These are phyloP conservation scores for Mycena rebaudengoi DNA, from an alignment of 768 basidiomycete species.

Conservation along the genomic window DNA sequence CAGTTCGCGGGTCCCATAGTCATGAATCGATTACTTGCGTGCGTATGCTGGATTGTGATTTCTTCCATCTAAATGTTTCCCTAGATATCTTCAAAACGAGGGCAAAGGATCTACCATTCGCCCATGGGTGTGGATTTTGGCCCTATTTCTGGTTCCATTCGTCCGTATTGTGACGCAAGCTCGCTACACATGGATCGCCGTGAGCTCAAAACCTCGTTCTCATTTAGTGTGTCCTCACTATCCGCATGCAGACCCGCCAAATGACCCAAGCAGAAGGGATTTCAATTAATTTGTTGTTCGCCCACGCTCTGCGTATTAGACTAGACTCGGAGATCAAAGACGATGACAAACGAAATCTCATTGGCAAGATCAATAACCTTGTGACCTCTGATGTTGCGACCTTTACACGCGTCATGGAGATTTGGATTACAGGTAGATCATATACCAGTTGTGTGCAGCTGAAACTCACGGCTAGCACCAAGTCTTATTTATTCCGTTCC, in stretches of 20 bases:
- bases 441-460: not conserved
- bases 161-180: slow-evolving; percentile 47
- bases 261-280: slow-evolving; percentile 25
- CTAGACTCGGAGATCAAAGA: slow-evolving; percentile 44
- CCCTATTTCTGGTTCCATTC: slow-evolving; percentile 43
- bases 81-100: slow-evolving; percentile 36
- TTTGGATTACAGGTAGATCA: slow-evolving; percentile 18
- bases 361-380: slow-evolving; percentile 69
- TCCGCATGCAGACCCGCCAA: slow-evolving; percentile 2
- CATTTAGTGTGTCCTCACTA: too few species aligned
- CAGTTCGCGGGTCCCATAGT: slow-evolving; percentile 44
- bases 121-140: slow-evolving; percentile 60
- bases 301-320: slow-evolving; percentile 53
- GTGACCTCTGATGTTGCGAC: slow-evolving; percentile 57
- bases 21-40: slow-evolving; percentile 50
- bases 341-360: slow-evolving; percentile 43
- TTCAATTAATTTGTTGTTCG: slow-evolving; percentile 23
- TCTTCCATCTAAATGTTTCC: slow-evolving; percentile 45
- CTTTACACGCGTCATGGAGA: slow-evolving; percentile 16
- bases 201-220: too few species aligned
- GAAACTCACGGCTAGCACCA: not conserved
- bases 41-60: slow-evolving; percentile 9
- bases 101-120: slow-evolving; percentile 31
- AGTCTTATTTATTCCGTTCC: slow-evolving; percentile 32
- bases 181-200: slow-evolving; percentile 47